phyloP scores from a whole-genome alignment of 2,329 filamentous ascomycete genomes.

The Microcyclosporella mali region DNA sequence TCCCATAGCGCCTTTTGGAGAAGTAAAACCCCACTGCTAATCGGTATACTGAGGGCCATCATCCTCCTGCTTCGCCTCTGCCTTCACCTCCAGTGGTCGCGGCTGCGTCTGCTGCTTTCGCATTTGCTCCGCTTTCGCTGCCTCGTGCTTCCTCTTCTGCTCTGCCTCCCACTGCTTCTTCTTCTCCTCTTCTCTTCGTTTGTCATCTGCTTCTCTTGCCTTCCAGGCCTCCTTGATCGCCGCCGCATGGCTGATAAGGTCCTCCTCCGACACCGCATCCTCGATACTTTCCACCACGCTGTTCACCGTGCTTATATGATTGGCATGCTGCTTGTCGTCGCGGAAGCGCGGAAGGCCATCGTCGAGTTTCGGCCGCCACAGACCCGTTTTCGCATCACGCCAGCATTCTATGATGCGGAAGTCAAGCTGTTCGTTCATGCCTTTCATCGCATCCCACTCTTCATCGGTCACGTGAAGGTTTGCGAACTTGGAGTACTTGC shows the following conservation, averaged over 20 bases:
- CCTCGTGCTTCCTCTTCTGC: conserved; percentile 13
- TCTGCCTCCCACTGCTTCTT: conserved; percentile 12
- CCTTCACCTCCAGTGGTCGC: background rate
- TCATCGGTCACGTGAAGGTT: conserved; percentile 62
- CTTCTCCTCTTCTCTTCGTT: conserved; percentile 14
- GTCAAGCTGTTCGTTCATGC: conserved; percentile 66
- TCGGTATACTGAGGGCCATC: background rate
- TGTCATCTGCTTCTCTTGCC: conserved; percentile 37
- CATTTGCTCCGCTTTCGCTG: conserved; percentile 8
- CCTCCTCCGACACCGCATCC: conserved; percentile 75
- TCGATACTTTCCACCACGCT: conserved; percentile 87
- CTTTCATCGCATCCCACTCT: conserved; percentile 82
- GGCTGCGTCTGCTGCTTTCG: conserved; percentile 9
- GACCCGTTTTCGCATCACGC: conserved; percentile 59
- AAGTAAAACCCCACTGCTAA: too few species aligned
- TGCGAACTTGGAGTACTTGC: conserved; percentile 50
- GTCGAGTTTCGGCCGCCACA: conserved; percentile 67
- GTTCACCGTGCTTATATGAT: conserved; percentile 75
- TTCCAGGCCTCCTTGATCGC: conserved; percentile 80
- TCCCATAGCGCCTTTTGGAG: too few species aligned
- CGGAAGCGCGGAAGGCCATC: conserved; percentile 64
- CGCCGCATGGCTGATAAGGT: conserved; percentile 64
- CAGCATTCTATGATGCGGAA: conserved; percentile 87
- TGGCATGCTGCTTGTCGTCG: conserved; percentile 87
- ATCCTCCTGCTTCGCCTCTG: background rate